Evolutionary conservation across 2,329 filamentous ascomycete species (phyloP).

Genomic region (Fusarium sp.): DNA sequence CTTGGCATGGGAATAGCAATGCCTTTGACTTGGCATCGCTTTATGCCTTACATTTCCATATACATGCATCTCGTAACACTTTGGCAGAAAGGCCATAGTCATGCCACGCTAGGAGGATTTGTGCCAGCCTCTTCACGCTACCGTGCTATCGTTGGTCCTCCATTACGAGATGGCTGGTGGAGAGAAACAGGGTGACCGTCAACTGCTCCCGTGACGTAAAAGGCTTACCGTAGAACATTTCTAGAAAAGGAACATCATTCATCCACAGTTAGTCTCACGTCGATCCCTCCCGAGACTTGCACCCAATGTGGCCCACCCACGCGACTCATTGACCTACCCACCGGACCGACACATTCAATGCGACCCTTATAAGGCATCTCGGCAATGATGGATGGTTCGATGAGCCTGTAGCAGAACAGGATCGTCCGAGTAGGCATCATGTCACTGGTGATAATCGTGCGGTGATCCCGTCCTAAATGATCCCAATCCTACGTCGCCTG

Average conservation of each 20-base stretch:
- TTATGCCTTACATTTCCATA: neutral
- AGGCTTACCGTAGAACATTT: conserved; percentile 21
- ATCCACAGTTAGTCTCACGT: conserved; percentile 1
- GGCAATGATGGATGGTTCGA: conserved; percentile 13
- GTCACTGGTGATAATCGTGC: conserved; percentile 13
- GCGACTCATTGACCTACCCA: neutral
- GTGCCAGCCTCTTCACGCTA: neutral
- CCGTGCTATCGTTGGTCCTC: neutral
- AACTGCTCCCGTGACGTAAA: conserved; percentile 18
- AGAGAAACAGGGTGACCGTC: conserved; percentile 4
- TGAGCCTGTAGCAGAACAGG: neutral
- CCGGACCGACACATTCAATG: conserved; percentile 8
- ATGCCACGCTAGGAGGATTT: neutral
- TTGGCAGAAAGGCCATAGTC: neutral
- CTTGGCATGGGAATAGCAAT: conserved; percentile 15
- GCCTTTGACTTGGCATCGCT: neutral
- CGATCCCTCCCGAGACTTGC: conserved; percentile 15
- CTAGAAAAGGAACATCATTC: conserved; percentile 27
- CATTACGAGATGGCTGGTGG: neutral
- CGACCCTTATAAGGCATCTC: neutral
- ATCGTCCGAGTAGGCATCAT: conserved; percentile 6
- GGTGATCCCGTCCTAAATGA: neutral
- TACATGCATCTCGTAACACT: neutral
- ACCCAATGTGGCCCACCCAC: neutral
- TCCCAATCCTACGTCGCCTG: neutral